A percentile compares a stretch with the other conserved stretches of the same genome.
These are phyloP conservation scores for Mentha longifolia DNA, from an alignment of 257 asterid species.

Conservation along the genomic window DNA sequence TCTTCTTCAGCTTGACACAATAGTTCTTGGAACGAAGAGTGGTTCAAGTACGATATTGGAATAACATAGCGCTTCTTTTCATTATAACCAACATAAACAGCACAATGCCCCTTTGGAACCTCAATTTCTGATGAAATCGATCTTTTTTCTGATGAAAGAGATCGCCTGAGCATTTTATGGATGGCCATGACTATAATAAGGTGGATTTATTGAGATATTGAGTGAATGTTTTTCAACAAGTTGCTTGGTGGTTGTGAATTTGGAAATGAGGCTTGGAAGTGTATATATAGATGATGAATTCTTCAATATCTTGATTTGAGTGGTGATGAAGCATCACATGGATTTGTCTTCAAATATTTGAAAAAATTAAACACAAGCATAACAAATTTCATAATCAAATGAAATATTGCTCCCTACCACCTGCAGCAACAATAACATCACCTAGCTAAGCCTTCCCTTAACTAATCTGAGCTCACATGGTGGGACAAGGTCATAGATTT, in stretches of 20 bases:
- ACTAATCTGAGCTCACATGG: too few relatives aligned
- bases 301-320: background rate
- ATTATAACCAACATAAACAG: conserved; percentile 14
- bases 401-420: too few relatives aligned
- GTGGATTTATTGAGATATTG: too few relatives aligned
- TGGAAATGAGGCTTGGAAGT: background rate
- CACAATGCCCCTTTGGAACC: conserved; percentile 31
- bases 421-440: too few relatives aligned
- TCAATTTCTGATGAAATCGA: background rate
- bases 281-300: background rate
- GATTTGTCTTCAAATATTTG: conserved; percentile 25
- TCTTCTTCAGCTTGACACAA: conserved; percentile 42
- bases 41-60: conserved; percentile 38
- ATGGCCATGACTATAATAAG: too few relatives aligned
- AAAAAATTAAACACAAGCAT: too few relatives aligned
- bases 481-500: too few relatives aligned
- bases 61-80: conserved; percentile 29
- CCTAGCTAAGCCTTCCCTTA: too few relatives aligned
- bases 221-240: too few relatives aligned
- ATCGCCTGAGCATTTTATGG: too few relatives aligned
- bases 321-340: conserved; percentile 34
- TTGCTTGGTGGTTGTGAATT: background rate
- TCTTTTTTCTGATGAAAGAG: too few relatives aligned
- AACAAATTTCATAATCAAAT: background rate
- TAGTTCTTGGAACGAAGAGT: conserved; percentile 44